Evolutionary conservation across 495 filamentous ascomycete species (phyloP).

Genomic region (Lasiosphaeriaceae sp.): DNA sequence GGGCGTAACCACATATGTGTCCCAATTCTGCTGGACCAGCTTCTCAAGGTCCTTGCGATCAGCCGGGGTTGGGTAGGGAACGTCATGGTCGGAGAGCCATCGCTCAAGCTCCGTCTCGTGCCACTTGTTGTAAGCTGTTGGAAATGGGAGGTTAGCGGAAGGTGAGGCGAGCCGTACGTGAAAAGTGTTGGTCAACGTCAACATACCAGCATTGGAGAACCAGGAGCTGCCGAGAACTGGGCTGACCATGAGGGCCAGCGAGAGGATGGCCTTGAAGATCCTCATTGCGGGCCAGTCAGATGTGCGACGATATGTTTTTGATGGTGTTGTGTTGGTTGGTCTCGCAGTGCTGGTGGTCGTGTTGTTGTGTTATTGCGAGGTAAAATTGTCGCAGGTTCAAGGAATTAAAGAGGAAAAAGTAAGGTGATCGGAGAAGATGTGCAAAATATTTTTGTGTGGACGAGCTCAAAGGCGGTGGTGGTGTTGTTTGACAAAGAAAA

Average conservation of each 20-base stretch:
- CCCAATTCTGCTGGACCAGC: constrained; percentile 86
- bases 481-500: constrained; percentile 4
- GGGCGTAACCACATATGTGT: constrained; percentile 57
- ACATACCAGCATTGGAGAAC: constrained; percentile 80
- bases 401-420: not conserved
- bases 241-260: constrained; percentile 68
- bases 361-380: constrained; percentile 4
- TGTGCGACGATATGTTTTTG: constrained; percentile 12
- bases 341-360: constrained; percentile 5
- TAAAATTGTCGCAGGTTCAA: not conserved
- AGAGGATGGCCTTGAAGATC: constrained; percentile 63
- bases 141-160: not conserved
- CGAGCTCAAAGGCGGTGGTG: constrained; percentile 1
- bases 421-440: not conserved
- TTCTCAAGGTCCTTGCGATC: constrained; percentile 83
- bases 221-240: constrained; percentile 66
- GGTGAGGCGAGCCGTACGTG: not conserved
- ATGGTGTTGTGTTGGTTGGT: constrained; percentile 1
- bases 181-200: not conserved
- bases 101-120: constrained; percentile 96
- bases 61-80: constrained; percentile 80
- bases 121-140: constrained; percentile 94
- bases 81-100: constrained; percentile 91
- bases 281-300: constrained; percentile 54
- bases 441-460: not conserved